Evolutionary conservation across 169 alveolate genomes (phyloP).

Genomic region (Eimeria praecox): DNA sequence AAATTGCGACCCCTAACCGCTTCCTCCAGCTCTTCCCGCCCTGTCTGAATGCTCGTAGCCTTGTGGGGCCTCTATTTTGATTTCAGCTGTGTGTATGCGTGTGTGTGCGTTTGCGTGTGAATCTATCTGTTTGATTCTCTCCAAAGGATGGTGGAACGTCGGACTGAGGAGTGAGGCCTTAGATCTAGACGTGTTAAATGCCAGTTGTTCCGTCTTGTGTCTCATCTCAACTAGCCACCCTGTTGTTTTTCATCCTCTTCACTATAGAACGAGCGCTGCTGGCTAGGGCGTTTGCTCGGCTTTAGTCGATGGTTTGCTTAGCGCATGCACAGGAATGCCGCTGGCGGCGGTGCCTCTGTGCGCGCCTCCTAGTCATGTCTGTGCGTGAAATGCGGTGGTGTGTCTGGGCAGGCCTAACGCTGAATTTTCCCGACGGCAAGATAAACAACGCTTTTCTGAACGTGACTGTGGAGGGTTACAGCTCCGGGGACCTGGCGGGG

Average conservation of each 20-base stretch:
- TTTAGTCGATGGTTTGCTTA: not conserved
- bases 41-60: not conserved
- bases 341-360: not conserved
- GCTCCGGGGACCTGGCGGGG: not conserved
- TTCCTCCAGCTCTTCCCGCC: not conserved
- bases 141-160: slow-evolving; percentile 22
- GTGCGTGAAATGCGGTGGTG: slow-evolving; percentile 10
- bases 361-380: not conserved
- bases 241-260: not conserved
- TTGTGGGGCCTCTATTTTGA: not conserved
- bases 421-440: not conserved
- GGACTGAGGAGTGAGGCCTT: not conserved
- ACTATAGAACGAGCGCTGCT: not conserved
- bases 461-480: slow-evolving; percentile 13
- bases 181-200: not conserved
- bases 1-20: not conserved
- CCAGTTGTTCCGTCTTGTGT: not conserved
- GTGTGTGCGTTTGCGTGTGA: not conserved
- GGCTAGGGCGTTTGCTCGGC: not conserved
- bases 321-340: not conserved
- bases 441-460: slow-evolving; percentile 32
- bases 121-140: not conserved
- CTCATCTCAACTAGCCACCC: not conserved
- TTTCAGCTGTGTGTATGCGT: not conserved
- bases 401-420: not conserved